These are phyloP conservation scores for Cephalotrichum gorgonifer DNA, from an alignment of 2,329 filamentous ascomycete genomes.

Conservation along the genomic window DNA sequence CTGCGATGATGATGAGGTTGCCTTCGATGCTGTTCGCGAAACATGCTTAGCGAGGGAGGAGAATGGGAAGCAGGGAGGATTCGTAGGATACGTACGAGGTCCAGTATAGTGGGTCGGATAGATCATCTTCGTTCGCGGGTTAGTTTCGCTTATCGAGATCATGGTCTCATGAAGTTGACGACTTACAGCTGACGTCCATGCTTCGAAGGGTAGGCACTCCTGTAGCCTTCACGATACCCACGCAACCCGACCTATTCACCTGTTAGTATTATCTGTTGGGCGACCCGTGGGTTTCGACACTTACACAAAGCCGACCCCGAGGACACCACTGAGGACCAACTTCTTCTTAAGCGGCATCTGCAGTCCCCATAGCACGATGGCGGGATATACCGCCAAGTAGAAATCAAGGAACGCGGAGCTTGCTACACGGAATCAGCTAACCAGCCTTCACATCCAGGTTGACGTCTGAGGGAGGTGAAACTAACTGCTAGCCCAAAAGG, in stretches of 20 bases:
- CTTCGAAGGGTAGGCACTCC: neutral
- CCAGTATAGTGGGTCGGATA: neutral
- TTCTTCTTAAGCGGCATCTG: slow-evolving; percentile 15
- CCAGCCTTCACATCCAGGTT: neutral
- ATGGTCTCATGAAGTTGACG: neutral
- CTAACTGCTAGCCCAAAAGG: neutral
- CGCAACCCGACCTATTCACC: neutral
- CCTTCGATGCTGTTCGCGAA: slow-evolving; percentile 13
- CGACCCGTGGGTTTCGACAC: neutral
- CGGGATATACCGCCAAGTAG: slow-evolving; percentile 15
- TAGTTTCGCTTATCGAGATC: neutral
- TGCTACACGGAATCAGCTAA: slow-evolving; percentile 11
- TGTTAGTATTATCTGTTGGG: neutral
- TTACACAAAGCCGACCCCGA: slow-evolving; percentile 17
- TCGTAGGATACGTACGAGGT: neutral
- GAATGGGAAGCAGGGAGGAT: neutral
- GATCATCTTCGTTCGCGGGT: neutral
- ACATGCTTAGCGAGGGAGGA: neutral
- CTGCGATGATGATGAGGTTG: slow-evolving; percentile 17
- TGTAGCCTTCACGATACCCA: neutral
- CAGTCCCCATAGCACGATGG: slow-evolving; percentile 11
- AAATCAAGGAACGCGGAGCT: slow-evolving; percentile 15
- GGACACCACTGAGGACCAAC: slow-evolving; percentile 12
- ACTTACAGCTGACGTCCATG: neutral
- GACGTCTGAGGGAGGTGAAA: neutral